phyloP scores from a whole-genome alignment of 2,329 filamentous ascomycete genomes.

The Cadophora sp. region DNA sequence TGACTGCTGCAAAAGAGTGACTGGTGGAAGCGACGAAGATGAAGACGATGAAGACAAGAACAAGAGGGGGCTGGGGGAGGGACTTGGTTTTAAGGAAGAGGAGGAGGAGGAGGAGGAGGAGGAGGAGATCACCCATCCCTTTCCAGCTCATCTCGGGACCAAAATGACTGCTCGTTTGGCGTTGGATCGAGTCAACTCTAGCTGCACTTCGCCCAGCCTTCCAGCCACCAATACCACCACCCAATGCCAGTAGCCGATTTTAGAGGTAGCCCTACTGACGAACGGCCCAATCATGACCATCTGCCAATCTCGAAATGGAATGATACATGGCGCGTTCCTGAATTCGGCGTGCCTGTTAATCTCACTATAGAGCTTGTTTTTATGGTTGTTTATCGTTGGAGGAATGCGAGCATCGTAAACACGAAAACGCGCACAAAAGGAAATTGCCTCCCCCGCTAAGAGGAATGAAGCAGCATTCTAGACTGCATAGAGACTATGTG shows the following conservation, averaged over 20 bases:
- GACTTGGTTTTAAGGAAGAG: conserved; percentile 9
- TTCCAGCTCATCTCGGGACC: conserved; percentile 4
- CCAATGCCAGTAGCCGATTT: conserved; percentile 8
- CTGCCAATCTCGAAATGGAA: neutral
- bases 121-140: conserved; percentile 1
- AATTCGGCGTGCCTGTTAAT: neutral
- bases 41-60: conserved; percentile 3
- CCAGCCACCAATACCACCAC: neutral
- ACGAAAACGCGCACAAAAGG: neutral
- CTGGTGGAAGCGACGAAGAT: neutral
- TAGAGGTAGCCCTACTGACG: conserved; percentile 2
- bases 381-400: conserved; percentile 19
- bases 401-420: conserved; percentile 13
- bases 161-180: neutral
- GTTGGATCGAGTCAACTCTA: neutral
- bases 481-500: neutral
- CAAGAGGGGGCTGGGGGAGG: conserved; percentile 5
- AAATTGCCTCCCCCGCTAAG: conserved; percentile 5
- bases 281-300: neutral
- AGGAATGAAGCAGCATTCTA: conserved; percentile 24
- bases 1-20: conserved; percentile 18
- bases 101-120: conserved; percentile 6
- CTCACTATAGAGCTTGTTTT: conserved; percentile 10
- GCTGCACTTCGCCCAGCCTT: conserved; percentile 4
- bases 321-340: conserved; percentile 19